A percentile compares a stretch with the other conserved stretches of the same genome.
Conservation (phyloP, 805 yeast genomes). For the Wickerhamia fluorescens region DNA sequence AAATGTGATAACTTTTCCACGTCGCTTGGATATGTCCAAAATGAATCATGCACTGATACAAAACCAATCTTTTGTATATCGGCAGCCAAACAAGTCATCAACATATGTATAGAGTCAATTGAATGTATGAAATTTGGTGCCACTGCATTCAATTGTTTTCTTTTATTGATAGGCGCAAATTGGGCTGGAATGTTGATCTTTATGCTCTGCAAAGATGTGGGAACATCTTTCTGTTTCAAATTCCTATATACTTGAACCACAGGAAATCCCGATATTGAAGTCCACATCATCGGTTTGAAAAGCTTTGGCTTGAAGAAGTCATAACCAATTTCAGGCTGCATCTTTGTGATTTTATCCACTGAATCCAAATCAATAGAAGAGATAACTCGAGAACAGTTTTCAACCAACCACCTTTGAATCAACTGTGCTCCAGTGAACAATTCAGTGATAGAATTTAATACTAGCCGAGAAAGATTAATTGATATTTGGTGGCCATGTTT, state of each 20-base stretch:
- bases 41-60: constrained; percentile 38
- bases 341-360: constrained; percentile 3
- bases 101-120: constrained; percentile 33
- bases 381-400: constrained; percentile 23
- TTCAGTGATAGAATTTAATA: constrained; percentile 19
- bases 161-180: constrained; percentile 17
- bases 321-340: neutral
- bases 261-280: constrained; percentile 34
- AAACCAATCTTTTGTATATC: constrained; percentile 16
- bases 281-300: constrained; percentile 36
- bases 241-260: constrained; percentile 30
- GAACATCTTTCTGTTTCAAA: constrained; percentile 6
- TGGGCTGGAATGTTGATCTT: constrained; percentile 12
- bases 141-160: constrained; percentile 29
- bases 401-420: constrained; percentile 31
- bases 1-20: constrained; percentile 19
- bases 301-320: constrained; percentile 15
- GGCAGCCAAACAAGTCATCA: constrained; percentile 27
- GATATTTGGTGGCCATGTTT: constrained; percentile 4
- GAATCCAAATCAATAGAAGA: constrained; percentile 17
- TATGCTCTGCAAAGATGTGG: constrained; percentile 18
- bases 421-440: constrained; percentile 26
- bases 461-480: constrained; percentile 13
- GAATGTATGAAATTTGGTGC: constrained; percentile 41
- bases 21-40: constrained; percentile 34